Base-by-base conservation (phyloP, 257 asterid genomes). In the Gentiana macrophylla region DNA sequence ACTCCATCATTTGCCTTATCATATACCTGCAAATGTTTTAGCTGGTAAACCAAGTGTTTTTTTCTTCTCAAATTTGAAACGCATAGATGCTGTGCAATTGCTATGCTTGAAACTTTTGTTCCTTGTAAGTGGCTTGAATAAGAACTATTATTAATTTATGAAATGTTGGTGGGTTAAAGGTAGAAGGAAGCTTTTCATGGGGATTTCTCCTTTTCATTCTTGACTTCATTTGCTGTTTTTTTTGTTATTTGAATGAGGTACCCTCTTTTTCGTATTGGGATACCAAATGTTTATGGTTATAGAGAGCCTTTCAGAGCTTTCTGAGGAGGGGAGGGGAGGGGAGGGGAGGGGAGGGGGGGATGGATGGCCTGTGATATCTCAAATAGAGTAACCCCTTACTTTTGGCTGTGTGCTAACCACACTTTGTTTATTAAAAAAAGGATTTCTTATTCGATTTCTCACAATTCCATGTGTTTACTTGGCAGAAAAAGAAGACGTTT, bases 11-110 rank as follows among this genome's bases (percentile, higher is more conserved):
- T 65, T 92, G 53, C 79, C 93, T 24, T 92, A 92, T 73, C 77
- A 92, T 50, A 54, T 88, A 65, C 91, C 95, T 64, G 82, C 97
- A 50, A 85, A 92, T 73, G 78, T 83, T 72, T 69, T 88, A 60
- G 81, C 94, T 63, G 97, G 99, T 88, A 83, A 74, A 15, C 24
- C 24, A 15, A 15, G 24, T 15, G 24, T 15, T 15, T 15, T 15
- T 15, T 15, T 15, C 24, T 15, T 15, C 24, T 15, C 24, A 15
- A 15, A 15, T 15, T 15, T 15, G 24, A 15, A 15, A 15, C 6
- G 1, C 46, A 5, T 41, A 10, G 6, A 41, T 7, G 9, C 9
- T 7, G 6, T 41, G 9, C 6, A 5, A 41, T 41, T 41, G 46
- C 46, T 41, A 38, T 3, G 44, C 44, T 38, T 38, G 44, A 38